These are phyloP conservation scores for Phyllosticta citribraziliensis DNA, from an alignment of 2,329 filamentous ascomycete genomes.

Conservation along the genomic window DNA sequence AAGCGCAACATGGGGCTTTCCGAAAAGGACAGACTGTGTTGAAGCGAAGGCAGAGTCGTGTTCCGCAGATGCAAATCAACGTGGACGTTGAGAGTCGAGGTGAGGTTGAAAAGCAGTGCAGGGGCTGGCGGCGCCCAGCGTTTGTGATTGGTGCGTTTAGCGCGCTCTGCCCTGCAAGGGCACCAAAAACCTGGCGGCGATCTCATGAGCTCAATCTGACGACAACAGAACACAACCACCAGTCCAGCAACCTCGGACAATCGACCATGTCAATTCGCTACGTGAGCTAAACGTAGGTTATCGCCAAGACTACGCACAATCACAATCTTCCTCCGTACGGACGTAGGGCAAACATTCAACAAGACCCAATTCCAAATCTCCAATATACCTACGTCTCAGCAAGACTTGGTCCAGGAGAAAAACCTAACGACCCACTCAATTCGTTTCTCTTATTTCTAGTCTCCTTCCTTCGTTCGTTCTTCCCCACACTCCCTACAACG, in stretches of 20 bases:
- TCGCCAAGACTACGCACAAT: too few relatives aligned
- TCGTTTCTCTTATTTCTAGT: too few relatives aligned
- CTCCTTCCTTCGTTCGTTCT: too few relatives aligned
- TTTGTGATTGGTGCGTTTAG: background rate
- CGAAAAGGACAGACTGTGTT: background rate
- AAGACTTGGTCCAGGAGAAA: too few relatives aligned
- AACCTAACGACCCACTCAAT: too few relatives aligned
- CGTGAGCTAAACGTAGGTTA: background rate
- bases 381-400: too few relatives aligned
- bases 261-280: background rate
- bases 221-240: background rate
- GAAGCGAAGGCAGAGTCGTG: background rate
- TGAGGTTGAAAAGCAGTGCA: background rate
- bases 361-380: too few relatives aligned
- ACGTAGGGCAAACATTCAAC: too few relatives aligned
- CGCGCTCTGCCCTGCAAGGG: background rate
- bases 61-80: background rate
- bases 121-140: background rate
- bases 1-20: too few relatives aligned
- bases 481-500: too few relatives aligned
- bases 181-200: background rate
- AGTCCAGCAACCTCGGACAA: background rate
- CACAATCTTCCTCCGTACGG: too few relatives aligned
- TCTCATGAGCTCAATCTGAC: background rate
- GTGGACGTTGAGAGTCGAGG: background rate